Conservation (phyloP, 116 monocot species). For the Thalassia testudinum region DNA sequence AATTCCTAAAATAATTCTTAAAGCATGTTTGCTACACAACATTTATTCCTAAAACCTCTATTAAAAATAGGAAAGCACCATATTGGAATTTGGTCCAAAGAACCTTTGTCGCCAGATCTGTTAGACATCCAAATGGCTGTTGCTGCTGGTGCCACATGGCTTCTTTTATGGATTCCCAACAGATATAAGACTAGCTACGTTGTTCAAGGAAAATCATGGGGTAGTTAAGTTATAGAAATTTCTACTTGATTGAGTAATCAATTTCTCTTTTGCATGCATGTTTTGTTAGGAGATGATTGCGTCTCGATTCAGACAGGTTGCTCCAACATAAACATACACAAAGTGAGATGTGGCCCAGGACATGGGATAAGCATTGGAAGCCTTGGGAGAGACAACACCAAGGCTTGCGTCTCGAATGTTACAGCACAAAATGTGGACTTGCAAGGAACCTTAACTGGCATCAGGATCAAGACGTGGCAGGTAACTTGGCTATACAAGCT, state of each 20-base stretch:
- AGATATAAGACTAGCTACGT: too few relatives aligned
- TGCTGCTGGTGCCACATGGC: background rate
- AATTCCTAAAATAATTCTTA: too few relatives aligned
- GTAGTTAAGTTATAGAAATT: too few relatives aligned
- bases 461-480: conserved; percentile 95
- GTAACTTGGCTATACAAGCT: conserved; percentile 13
- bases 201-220: too few relatives aligned
- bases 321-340: conserved; percentile 52
- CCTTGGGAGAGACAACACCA: conserved; percentile 52
- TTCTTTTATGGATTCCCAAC: background rate
- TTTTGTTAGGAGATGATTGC: conserved; percentile 73
- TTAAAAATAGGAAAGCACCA: too few relatives aligned
- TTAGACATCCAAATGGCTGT: too few relatives aligned
- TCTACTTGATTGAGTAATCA: background rate
- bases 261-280: background rate
- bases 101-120: too few relatives aligned
- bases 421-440: conserved; percentile 50
- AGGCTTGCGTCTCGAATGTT: conserved; percentile 64
- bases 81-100: too few relatives aligned
- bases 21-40: too few relatives aligned
- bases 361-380: conserved; percentile 96
- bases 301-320: conserved; percentile 91
- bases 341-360: conserved; percentile 79
- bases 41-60: too few relatives aligned
- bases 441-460: conserved; percentile 45